phyloP scores from a whole-genome alignment of 768 basidiomycete species.

The Lactifluus echinatus region DNA sequence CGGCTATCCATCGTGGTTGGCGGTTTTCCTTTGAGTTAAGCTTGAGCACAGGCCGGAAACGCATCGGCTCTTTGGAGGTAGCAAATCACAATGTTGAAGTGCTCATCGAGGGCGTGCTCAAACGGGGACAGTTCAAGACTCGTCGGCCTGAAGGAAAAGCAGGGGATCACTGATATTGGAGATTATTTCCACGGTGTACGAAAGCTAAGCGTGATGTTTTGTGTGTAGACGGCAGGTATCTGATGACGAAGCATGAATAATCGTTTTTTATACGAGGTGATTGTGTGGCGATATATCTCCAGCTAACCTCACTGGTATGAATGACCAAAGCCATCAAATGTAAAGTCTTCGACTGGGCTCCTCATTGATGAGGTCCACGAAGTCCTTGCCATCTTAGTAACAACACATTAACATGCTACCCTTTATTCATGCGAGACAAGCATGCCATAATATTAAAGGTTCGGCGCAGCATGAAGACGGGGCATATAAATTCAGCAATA shows the following conservation, averaged over 20 bases:
- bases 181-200: neutral
- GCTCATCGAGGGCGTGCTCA: slow-evolving; percentile 48
- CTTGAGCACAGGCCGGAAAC: slow-evolving; percentile 27
- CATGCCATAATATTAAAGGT: too few relatives aligned
- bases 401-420: too few relatives aligned
- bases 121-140: slow-evolving; percentile 64
- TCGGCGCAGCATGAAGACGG: too few relatives aligned
- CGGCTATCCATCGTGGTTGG: neutral
- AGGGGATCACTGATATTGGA: slow-evolving; percentile 26
- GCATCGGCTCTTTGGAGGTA: slow-evolving; percentile 27
- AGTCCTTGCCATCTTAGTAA: too few relatives aligned
- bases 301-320: too few relatives aligned
- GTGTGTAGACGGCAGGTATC: slow-evolving; percentile 4
- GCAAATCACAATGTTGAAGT: slow-evolving; percentile 36
- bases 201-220: neutral
- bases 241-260: neutral
- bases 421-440: too few relatives aligned
- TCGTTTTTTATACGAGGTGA: neutral
- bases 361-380: too few relatives aligned
- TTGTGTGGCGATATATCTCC: neutral
- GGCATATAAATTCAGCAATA: too few relatives aligned
- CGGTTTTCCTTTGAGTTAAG: neutral
- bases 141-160: slow-evolving; percentile 65
- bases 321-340: too few relatives aligned
- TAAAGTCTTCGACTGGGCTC: too few relatives aligned